A percentile compares a stretch with the other conserved stretches of the same genome.
phyloP scores from a whole-genome alignment of 495 filamentous ascomycete genomes.

The Hypoxylon perforatum region DNA sequence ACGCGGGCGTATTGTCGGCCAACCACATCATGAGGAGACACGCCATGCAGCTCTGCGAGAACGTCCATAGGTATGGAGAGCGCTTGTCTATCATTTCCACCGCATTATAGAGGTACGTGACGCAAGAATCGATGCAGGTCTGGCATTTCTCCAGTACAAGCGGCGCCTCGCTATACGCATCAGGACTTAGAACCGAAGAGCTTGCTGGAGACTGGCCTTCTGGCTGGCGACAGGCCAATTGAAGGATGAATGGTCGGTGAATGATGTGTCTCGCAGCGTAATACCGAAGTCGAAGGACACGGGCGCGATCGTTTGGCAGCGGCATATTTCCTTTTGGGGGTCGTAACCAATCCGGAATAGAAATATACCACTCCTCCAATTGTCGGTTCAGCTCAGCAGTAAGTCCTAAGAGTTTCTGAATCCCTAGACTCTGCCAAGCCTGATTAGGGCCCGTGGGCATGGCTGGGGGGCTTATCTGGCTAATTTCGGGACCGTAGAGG shows the following conservation, averaged over 20 bases:
- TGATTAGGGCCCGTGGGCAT: conserved; percentile 39
- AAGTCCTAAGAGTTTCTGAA: conserved; percentile 46
- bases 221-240: conserved; percentile 39
- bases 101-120: conserved; percentile 47
- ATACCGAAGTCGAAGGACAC: conserved; percentile 50
- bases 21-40: conserved; percentile 43
- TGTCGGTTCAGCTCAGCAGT: conserved; percentile 51
- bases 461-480: conserved; percentile 20
- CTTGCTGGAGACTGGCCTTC: conserved; percentile 38
- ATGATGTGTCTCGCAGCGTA: conserved; percentile 51
- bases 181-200: conserved; percentile 35
- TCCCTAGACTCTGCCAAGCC: conserved; percentile 43
- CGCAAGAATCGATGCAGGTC: conserved; percentile 47
- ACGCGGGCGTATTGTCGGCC: conserved; percentile 40
- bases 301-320: conserved; percentile 43
- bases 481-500: conserved; percentile 47
- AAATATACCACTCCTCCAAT: conserved; percentile 52
- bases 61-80: conserved; percentile 47
- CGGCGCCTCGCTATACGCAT: conserved; percentile 35
- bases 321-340: conserved; percentile 41
- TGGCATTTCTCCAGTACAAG: conserved; percentile 46
- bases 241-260: conserved; percentile 50
- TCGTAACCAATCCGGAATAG: conserved; percentile 49
- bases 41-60: conserved; percentile 47
- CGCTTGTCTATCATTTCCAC: conserved; percentile 47